Evolutionary conservation across 148 eudicot genomes (phyloP).

Genomic region (Rhododendron henanense): DNA sequence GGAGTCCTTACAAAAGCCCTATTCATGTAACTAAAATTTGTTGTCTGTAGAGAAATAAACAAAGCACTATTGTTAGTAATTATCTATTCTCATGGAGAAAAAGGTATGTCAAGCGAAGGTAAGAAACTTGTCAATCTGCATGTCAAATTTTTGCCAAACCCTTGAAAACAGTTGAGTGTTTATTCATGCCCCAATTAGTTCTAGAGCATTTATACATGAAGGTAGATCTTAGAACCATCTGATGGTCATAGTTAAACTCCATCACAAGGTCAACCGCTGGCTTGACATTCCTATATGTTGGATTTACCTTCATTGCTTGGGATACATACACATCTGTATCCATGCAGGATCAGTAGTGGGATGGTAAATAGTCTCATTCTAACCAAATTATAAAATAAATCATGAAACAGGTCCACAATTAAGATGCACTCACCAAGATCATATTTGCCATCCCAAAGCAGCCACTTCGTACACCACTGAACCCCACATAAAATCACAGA

Average conservation of each 20-base stretch:
- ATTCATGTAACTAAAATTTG: background rate
- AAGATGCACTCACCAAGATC: constrained; percentile 39
- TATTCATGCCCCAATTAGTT: background rate
- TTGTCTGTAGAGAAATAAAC: background rate
- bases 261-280: background rate
- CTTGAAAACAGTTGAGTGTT: background rate
- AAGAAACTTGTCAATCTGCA: background rate
- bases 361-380: background rate
- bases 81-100: background rate
- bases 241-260: constrained; percentile 4
- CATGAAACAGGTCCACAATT: background rate
- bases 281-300: background rate
- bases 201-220: background rate
- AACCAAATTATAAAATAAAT: constrained; percentile 1
- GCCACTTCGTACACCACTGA: constrained; percentile 51
- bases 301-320: background rate
- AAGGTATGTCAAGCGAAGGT: background rate
- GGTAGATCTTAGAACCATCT: background rate
- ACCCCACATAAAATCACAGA: constrained; percentile 10
- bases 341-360: background rate
- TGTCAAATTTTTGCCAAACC: background rate
- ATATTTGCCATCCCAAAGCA: constrained; percentile 43
- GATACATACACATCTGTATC: background rate
- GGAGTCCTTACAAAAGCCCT: background rate
- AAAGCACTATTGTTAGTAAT: background rate